phyloP scores from a whole-genome alignment of 1,139 yeast species.

The Pichia sp. region DNA sequence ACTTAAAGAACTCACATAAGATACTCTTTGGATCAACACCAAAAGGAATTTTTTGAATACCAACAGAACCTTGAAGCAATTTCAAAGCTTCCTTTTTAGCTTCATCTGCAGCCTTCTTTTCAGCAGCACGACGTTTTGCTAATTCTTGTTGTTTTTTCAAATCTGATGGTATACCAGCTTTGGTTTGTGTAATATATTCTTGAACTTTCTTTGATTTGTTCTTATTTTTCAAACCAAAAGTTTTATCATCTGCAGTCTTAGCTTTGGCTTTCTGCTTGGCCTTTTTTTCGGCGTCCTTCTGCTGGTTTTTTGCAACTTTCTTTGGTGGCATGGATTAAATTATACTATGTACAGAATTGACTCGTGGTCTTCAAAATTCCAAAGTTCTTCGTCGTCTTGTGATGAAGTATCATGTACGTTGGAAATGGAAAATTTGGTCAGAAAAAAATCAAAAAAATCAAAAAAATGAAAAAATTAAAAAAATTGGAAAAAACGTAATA shows the following conservation, averaged over 20 bases:
- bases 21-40: conserved; percentile 98
- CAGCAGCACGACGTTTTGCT: conserved; percentile 69
- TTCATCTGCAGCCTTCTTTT: conserved; percentile 84
- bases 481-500: no score
- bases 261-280: conserved; percentile 55
- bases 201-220: conserved; percentile 92
- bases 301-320: conserved; percentile 52
- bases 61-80: conserved; percentile 58
- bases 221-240: conserved; percentile 92
- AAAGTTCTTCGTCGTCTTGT: no score
- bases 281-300: conserved; percentile 46
- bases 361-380: no score
- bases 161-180: conserved; percentile 53
- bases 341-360: no score
- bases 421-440: no score
- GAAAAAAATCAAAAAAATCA: no score
- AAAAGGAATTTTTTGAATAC: conserved; percentile 83
- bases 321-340: conserved; percentile 57
- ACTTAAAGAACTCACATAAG: conserved; percentile 83
- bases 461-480: no score
- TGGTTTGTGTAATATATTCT: conserved; percentile 72
- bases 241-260: conserved; percentile 76
- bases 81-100: conserved; percentile 86
- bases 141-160: conserved; percentile 73
- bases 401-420: no score